A percentile compares a stretch with the other conserved stretches of the same genome.
phyloP scores from a whole-genome alignment of 257 asterid genomes.

The Schizonepeta tenuifolia region DNA sequence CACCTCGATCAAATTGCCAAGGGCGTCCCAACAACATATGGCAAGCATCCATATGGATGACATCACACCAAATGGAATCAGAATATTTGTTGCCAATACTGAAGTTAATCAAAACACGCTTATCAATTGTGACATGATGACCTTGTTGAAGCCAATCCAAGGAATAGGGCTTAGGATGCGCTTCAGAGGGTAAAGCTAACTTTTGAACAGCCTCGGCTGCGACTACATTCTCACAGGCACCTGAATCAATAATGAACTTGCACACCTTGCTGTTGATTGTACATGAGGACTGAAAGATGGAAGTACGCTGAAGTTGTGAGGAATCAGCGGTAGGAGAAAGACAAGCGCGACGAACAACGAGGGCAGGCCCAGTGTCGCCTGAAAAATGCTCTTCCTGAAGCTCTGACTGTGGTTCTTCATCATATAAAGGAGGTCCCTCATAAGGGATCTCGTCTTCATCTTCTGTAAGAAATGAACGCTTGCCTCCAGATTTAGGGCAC shows the following conservation, averaged over 20 bases:
- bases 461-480: neutral
- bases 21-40: neutral
- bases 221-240: too few species aligned
- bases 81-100: neutral
- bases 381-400: neutral
- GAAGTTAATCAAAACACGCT: neutral
- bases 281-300: too few species aligned
- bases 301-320: too few species aligned
- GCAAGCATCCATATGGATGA: neutral
- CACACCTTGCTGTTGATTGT: too few species aligned
- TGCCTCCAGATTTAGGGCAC: neutral
- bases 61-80: neutral
- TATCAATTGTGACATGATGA: neutral
- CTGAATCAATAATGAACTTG: too few species aligned
- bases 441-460: too few species aligned
- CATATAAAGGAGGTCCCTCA: neutral
- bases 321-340: neutral
- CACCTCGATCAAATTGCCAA: neutral
- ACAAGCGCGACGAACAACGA: neutral
- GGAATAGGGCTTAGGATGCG: neutral
- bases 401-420: neutral
- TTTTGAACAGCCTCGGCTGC: too few species aligned
- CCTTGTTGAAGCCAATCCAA: neutral
- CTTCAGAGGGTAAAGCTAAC: too few species aligned
- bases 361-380: neutral